Conservation (phyloP, 768 basidiomycete species). For the Hortiboletus flavorubellus region DNA sequence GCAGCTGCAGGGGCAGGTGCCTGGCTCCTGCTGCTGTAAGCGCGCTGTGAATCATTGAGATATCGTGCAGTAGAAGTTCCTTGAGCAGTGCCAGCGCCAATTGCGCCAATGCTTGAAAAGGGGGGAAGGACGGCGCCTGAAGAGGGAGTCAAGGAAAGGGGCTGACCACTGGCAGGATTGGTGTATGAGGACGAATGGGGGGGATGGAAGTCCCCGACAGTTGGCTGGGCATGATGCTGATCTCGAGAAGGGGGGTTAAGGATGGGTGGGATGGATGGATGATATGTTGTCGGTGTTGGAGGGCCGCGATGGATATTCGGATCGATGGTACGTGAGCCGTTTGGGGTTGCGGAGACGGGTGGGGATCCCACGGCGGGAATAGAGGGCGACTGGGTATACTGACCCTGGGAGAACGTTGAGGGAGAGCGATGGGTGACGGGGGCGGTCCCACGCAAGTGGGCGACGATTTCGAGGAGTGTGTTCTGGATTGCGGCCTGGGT, state of each 20-base stretch:
- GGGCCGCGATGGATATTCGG: conserved; percentile 24
- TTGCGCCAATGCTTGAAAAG: conserved; percentile 64
- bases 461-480: conserved; percentile 75
- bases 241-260: conserved; percentile 29
- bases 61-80: conserved; percentile 59
- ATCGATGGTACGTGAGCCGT: conserved; percentile 29
- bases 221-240: conserved; percentile 34
- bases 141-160: conserved; percentile 31
- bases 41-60: conserved; percentile 37
- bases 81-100: conserved; percentile 43
- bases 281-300: conserved; percentile 31
- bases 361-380: conserved; percentile 58
- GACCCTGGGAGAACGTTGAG: conserved; percentile 45
- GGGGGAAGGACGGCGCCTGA: conserved; percentile 61
- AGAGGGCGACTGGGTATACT: conserved; percentile 64
- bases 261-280: conserved; percentile 30
- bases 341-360: conserved; percentile 39
- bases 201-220: conserved; percentile 41
- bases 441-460: conserved; percentile 61
- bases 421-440: conserved; percentile 58
- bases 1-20: conserved; percentile 35
- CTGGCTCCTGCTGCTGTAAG: conserved; percentile 29
- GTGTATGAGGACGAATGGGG: conserved; percentile 42
- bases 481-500: conserved; percentile 74
- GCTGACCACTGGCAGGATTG: conserved; percentile 34